Evolutionary conservation across 257 asterid species (phyloP), one percentile per base, ranked within the genome.

Genomic region (Dorcoceras hygrometricum): DNA sequence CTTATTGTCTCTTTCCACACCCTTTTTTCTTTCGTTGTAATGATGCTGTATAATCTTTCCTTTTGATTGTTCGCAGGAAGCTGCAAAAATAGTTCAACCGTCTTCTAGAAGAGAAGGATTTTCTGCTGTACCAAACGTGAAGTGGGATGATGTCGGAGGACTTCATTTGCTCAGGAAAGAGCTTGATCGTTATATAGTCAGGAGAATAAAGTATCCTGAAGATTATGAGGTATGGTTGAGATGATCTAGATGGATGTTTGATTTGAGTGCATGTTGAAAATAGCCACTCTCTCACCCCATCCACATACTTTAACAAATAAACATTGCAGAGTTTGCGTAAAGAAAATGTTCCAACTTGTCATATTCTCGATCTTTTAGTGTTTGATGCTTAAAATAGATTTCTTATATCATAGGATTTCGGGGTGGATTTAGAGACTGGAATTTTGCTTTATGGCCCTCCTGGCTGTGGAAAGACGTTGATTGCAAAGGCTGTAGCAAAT

Each of bases 381-480:
- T 55, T 62, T 59, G 36, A 23, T 18, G 27, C 51, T 36, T 39
- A 61, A 34, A 63, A 68, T 28, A 34, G 63, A 50, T 61, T 57
- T 67, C 59, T 50, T 24, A 11, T 48, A 36, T 83, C 77, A 77
- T 81, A 92, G 98, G 77, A 78, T 34, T 81, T 84, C 65, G 96
- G 91, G 32, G 75, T 82, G 65, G 79, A 82, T 58, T 46, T 79
- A 55, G 97, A 81, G 67, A 83, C 90, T 5, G 98, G 98, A 59
- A 86, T 87, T 77, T 78, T 93, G 86, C 98, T 93, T 29, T 88
- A 86, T 79, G 97, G 98, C 60, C 98, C 98, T 71, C 98, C 98
- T 8, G 97, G 98, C 60, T 89, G 98, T 27, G 98, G 98, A 31
- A 93, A 93, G 83, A 93, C 98, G 36, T 78, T 90, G 79, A 89